A percentile compares a stretch with the other conserved stretches of the same genome.
These are phyloP conservation scores for Oryza rufipogon DNA, from an alignment of 176 grass and related monocot genomes.

Conservation along the genomic window DNA sequence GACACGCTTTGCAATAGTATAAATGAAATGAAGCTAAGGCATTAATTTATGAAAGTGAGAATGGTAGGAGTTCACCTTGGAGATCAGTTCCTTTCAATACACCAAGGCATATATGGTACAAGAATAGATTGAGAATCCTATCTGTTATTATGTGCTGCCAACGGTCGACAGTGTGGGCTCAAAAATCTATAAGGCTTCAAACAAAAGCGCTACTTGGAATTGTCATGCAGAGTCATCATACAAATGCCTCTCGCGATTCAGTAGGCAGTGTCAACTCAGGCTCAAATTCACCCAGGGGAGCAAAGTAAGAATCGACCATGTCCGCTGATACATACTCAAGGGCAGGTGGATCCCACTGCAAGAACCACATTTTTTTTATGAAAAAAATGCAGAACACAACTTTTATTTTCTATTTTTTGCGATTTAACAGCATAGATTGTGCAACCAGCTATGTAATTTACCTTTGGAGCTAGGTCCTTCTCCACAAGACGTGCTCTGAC, in stretches of 20 bases:
- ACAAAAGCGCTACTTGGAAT: background rate
- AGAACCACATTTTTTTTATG: conserved; percentile 20
- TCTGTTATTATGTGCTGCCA: conserved; percentile 19
- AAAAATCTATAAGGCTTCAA: conserved; percentile 2
- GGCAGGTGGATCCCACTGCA: conserved; percentile 95
- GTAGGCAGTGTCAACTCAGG: conserved; percentile 85
- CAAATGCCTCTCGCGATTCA: conserved; percentile 70
- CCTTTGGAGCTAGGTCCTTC: conserved; percentile 84
- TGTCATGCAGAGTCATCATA: conserved; percentile 47
- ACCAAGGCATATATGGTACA: conserved; percentile 24
- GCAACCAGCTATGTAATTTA: conserved; percentile 36
- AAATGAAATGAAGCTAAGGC: background rate
- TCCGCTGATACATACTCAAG: conserved; percentile 77
- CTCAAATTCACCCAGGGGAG: conserved; percentile 76
- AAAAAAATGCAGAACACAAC: background rate
- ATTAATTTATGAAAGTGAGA: background rate
- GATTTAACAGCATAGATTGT: background rate
- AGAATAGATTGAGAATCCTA: conserved; percentile 7
- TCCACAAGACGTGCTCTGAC: conserved; percentile 80
- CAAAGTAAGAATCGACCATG: conserved; percentile 81
- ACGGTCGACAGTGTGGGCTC: conserved; percentile 4
- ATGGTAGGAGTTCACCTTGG: background rate
- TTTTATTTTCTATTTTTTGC: background rate
- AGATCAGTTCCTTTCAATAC: background rate
- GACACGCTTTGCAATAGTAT: too few species aligned